Evolutionary conservation across 2,329 filamentous ascomycete species (phyloP).

Genomic region (Leptographium procerum): DNA sequence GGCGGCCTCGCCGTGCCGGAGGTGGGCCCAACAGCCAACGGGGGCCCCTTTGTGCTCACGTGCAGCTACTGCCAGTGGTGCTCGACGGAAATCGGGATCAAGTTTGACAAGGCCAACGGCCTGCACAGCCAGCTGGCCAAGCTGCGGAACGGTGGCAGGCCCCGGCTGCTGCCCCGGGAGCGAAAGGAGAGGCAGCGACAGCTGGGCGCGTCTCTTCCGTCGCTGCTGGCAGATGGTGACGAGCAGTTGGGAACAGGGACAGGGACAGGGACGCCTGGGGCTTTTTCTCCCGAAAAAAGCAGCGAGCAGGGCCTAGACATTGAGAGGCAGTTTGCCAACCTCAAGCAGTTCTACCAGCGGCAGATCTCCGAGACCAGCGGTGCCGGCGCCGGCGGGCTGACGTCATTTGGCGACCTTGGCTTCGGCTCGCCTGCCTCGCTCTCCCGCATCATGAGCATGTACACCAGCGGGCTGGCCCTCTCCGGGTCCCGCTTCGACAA

Average conservation of each 20-base stretch:
- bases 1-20: slow-evolving; percentile 32
- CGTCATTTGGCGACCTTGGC: slow-evolving; percentile 38
- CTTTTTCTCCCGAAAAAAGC: background rate
- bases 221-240: slow-evolving; percentile 12
- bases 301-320: slow-evolving; percentile 40
- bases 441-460: slow-evolving; percentile 83
- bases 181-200: slow-evolving; percentile 39
- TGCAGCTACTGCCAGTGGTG: slow-evolving; percentile 93
- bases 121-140: slow-evolving; percentile 71
- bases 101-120: slow-evolving; percentile 80
- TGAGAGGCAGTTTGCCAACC: slow-evolving; percentile 60
- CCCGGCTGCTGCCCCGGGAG: slow-evolving; percentile 38
- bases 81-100: slow-evolving; percentile 77
- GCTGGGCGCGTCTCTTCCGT: slow-evolving; percentile 20
- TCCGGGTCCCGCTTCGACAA: slow-evolving; percentile 45
- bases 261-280: background rate
- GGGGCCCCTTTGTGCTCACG: slow-evolving; percentile 58
- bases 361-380: slow-evolving; percentile 56
- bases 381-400: slow-evolving; percentile 36
- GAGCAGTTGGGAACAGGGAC: slow-evolving; percentile 10
- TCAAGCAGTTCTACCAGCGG: slow-evolving; percentile 70
- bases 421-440: slow-evolving; percentile 70
- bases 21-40: slow-evolving; percentile 17
- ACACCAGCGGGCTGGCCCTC: slow-evolving; percentile 36
- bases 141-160: slow-evolving; percentile 49